These are phyloP conservation scores for Simplicillium aogashimaense DNA, from an alignment of 2,329 filamentous ascomycete species.

Conservation along the genomic window DNA sequence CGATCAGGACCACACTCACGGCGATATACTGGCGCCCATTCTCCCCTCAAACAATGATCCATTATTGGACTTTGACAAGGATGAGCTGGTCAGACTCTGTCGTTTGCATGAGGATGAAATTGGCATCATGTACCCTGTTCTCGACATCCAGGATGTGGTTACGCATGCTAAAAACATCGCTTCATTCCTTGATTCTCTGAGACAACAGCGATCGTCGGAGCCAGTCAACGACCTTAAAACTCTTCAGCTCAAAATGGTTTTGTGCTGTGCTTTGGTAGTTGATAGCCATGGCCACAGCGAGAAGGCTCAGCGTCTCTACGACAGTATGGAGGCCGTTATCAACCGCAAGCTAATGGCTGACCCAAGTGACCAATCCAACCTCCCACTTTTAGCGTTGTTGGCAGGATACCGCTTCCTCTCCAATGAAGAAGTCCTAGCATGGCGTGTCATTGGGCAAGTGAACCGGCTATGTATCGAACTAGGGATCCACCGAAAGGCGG, in stretches of 20 bases:
- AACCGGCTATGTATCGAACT: constrained; percentile 70
- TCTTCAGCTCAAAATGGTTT: constrained; percentile 69
- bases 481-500: constrained; percentile 72
- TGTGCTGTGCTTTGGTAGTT: constrained; percentile 68
- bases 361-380: constrained; percentile 31
- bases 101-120: constrained; percentile 81
- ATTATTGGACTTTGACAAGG: constrained; percentile 65
- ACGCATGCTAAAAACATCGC: constrained; percentile 61
- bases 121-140: constrained; percentile 82
- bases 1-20: constrained; percentile 38
- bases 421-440: constrained; percentile 78
- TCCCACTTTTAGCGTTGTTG: constrained; percentile 42
- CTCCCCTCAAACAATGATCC: constrained; percentile 50
- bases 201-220: constrained; percentile 21
- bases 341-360: constrained; percentile 56
- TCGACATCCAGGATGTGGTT: constrained; percentile 64
- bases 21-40: neutral
- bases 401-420: constrained; percentile 71
- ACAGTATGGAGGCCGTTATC: constrained; percentile 62
- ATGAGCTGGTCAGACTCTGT: constrained; percentile 73
- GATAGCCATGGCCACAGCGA: constrained; percentile 73
- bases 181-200: constrained; percentile 55
- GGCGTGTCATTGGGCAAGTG: constrained; percentile 78
- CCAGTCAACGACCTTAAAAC: constrained; percentile 43
- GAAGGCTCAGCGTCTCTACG: constrained; percentile 62